Evolutionary conservation across 495 filamentous ascomycete genomes (phyloP), one percentile per base, ranked within the genome.

Genomic region (Cercophora newfieldiana): DNA sequence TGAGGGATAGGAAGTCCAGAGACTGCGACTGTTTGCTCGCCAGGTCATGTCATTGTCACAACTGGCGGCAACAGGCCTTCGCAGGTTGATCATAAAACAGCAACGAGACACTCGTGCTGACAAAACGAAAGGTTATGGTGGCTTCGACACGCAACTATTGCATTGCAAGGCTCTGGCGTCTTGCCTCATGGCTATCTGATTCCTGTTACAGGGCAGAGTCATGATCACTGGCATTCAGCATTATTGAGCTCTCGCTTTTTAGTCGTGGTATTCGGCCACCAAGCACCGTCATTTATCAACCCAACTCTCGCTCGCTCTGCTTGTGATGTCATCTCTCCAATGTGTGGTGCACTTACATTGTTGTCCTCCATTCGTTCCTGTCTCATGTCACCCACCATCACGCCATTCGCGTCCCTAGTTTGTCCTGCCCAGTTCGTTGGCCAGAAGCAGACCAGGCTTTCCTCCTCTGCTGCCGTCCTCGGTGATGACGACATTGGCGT

Each of bases 401-500:
- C n/a, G 18, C 10, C 24, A 0, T 48, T 25, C 18, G 16, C n/a
- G 1, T 51, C 7, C 25, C 30, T 21, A 61, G 21, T 30, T 30
- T n/a, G 60, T 59, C 72, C 77, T 84, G 7, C 48, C 72, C 70
- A 86, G 61, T 68, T 85, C 84, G 1, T 83, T 80, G n/a, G 75
- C 77, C 64, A 91, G 73, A 22, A 82, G 71, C 63, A 89, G 74
- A 2, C 86, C 85, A 51, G 78, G 80, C 26, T 68, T 66, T 2
- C 90, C 89, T 0, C 86, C 86, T 63, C 89, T 74, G 72, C 83
- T 89, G 44, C 88, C 89, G 77, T 96, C 93, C 66, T 87, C 81
- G 3, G 85, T 89, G 59, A 74, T 33, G 37, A 81, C 73, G 37
- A 80, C 16, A 3, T 21, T 69, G 28, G 72, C 64, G 6, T 33